Base-by-base conservation (phyloP, 495 filamentous ascomycete species). In the Lasiosphaeris hirsuta region DNA sequence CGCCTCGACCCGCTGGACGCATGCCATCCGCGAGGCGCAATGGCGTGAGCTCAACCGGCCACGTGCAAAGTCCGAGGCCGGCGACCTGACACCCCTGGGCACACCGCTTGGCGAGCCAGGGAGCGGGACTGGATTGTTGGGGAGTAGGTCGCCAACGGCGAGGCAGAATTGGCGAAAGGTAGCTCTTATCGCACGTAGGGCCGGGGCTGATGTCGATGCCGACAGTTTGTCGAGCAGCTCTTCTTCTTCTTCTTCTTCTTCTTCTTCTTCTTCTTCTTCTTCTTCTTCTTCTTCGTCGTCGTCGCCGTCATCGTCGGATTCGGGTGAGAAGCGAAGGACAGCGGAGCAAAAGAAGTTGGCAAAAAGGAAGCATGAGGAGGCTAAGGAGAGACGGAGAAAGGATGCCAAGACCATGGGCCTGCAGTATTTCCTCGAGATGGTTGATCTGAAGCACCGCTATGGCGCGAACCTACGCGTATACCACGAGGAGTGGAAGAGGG, bases 381-480 rank as follows among this genome's bases (percentile, higher is more conserved):
- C 75, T 23, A 78, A 74, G 59, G 65, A 64, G 9, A 70, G 75
- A 42, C 74, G 76, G 51, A 74, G 73, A 49, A 76, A 84, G 57
- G 79, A 76, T 1, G 83, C 90, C 0, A 89, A 86, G 68, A 84
- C 82, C 61, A 93, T 97, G 90, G 91, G 90, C 49, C 69, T 96
- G 35, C 86, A 87, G 58, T 97, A 96, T 67, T 96, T 95, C 60
- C 75, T 97, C 4, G 92, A 97, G 67, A 93, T 97, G 88, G 89
- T 96, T 13, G 92, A 96, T 64, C 69, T 81, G 6, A 92, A 95
- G 69, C 92, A 97, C 64, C 84, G 92, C 3, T 92, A 96, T 68
- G 92, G 92, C 1, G 83, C 81, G 33, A 94, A 96, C 62, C 72
- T 96, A 36, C 79, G 87, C n/a, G 78, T 81, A 10, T 97, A 97